phyloP scores from a whole-genome alignment of 2,329 filamentous ascomycete genomes.

The Cordyceps cateniannulata region DNA sequence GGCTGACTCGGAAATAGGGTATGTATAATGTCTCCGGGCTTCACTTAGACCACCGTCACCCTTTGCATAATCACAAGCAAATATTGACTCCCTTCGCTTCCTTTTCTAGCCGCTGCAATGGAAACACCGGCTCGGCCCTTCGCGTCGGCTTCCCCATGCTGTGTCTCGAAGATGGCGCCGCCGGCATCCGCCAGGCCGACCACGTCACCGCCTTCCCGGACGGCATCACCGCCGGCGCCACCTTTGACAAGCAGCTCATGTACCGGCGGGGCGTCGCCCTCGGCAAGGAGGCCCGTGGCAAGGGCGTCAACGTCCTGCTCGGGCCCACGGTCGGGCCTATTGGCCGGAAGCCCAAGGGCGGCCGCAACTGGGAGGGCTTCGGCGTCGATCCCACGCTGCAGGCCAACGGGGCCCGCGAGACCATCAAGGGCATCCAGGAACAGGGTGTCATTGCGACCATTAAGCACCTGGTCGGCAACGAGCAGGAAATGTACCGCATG shows the following conservation, averaged over 20 bases:
- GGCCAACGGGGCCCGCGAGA: conserved; percentile 69
- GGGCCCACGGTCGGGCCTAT: conserved; percentile 66
- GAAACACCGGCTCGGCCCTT: conserved; percentile 66
- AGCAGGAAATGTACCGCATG: conserved; percentile 60
- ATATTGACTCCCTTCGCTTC: background rate
- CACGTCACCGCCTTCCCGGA: conserved; percentile 72
- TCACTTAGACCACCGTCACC: background rate
- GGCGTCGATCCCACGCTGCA: conserved; percentile 66
- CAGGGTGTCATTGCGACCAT: conserved; percentile 51
- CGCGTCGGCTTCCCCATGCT: conserved; percentile 67
- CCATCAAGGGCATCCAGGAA: conserved; percentile 64
- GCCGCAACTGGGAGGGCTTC: conserved; percentile 72
- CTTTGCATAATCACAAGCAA: background rate
- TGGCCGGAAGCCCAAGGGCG: conserved; percentile 65
- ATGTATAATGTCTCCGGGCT: background rate
- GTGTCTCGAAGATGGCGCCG: conserved; percentile 64
- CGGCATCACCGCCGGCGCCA: conserved; percentile 70
- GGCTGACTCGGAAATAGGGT: conserved; percentile 3
- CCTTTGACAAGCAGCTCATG: conserved; percentile 67
- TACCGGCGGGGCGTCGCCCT: conserved; percentile 61
- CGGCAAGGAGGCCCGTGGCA: conserved; percentile 65
- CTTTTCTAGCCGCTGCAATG: conserved; percentile 57
- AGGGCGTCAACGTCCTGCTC: conserved; percentile 65
- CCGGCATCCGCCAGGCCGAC: conserved; percentile 67
- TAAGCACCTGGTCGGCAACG: conserved; percentile 50